Conservation (phyloP, 495 filamentous ascomycete genomes). For the Annulohypoxylon maeteangense region DNA sequence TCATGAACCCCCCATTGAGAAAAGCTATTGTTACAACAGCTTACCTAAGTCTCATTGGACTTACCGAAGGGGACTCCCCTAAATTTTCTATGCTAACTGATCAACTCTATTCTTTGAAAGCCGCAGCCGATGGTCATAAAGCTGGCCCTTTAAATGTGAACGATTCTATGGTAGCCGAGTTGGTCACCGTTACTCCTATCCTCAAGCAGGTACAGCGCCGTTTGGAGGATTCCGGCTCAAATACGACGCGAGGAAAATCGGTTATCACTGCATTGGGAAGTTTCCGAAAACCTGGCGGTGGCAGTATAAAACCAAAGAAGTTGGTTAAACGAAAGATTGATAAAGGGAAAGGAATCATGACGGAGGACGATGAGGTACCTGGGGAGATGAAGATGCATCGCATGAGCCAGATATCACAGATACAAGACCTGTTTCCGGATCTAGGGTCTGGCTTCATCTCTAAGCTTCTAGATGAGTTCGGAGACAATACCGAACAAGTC, state of each 20-base stretch:
- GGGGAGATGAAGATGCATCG: conserved; percentile 78
- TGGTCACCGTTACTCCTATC: conserved; percentile 71
- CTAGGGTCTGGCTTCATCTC: conserved; percentile 85
- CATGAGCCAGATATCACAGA: conserved; percentile 82
- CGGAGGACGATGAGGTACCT: conserved; percentile 54
- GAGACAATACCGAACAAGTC: conserved; percentile 79
- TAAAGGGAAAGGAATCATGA: conserved; percentile 76
- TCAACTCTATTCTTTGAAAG: conserved; percentile 82
- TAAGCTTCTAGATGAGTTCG: conserved; percentile 81
- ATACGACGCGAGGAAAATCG: conserved; percentile 64
- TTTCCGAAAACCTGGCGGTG: conserved; percentile 64
- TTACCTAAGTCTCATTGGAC: conserved; percentile 75
- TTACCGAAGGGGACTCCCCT: conserved; percentile 71
- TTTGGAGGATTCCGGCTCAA: conserved; percentile 52
- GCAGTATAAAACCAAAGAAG: conserved; percentile 64
- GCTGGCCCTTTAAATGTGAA: conserved; percentile 60
- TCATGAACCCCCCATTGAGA: conserved; percentile 66
- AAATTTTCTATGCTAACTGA: conserved; percentile 80
- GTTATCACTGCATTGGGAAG: conserved; percentile 64
- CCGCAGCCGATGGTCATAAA: conserved; percentile 67
- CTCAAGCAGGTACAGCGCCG: conserved; percentile 60
- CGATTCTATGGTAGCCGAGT: conserved; percentile 67
- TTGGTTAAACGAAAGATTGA: conserved; percentile 56
- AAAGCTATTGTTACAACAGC: conserved; percentile 72
- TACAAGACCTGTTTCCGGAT: conserved; percentile 93